Conservation (phyloP, 2,329 filamentous ascomycete species). For the Exophiala sideris region DNA sequence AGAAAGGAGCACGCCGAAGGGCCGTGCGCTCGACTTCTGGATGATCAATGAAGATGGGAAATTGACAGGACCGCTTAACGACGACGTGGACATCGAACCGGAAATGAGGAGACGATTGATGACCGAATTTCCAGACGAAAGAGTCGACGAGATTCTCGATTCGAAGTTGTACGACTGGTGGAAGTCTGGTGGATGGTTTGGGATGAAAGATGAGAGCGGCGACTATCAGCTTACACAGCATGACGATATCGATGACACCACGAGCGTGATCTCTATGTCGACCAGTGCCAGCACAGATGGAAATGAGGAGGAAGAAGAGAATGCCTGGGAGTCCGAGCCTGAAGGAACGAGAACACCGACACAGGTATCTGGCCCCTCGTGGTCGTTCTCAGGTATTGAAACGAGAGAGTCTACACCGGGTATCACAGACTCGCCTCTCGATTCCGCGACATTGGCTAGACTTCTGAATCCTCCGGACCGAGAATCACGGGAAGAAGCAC, state of each 20-base stretch:
- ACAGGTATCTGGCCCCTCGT: conserved; percentile 52
- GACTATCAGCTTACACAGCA: conserved; percentile 63
- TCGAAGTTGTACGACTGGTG: conserved; percentile 79
- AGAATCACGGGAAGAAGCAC: conserved; percentile 77
- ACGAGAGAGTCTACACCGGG: conserved; percentile 43
- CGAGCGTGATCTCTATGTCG: conserved; percentile 71
- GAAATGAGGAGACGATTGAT: conserved; percentile 66
- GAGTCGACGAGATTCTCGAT: conserved; percentile 63
- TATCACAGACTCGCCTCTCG: conserved; percentile 61
- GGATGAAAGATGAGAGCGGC: conserved; percentile 73
- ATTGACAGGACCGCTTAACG: conserved; percentile 55
- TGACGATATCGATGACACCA: conserved; percentile 66
- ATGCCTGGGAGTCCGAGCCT: conserved; percentile 47
- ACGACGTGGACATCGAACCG: conserved; percentile 74
- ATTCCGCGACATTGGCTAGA: conserved; percentile 67
- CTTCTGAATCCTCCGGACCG: conserved; percentile 76
- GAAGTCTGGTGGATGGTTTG: conserved; percentile 80
- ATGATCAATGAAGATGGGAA: conserved; percentile 52
- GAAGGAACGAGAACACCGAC: conserved; percentile 69
- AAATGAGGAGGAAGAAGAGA: conserved; percentile 48
- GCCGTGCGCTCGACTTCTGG: conserved; percentile 50
- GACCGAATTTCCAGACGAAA: conserved; percentile 32
- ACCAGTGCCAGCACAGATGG: conserved; percentile 46
- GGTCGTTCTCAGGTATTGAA: conserved; percentile 24
- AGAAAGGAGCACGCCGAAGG: conserved; percentile 21